Evolutionary conservation across 352 stramenopile genomes (phyloP).

Genomic region (Aphanomyces cochlioides): DNA sequence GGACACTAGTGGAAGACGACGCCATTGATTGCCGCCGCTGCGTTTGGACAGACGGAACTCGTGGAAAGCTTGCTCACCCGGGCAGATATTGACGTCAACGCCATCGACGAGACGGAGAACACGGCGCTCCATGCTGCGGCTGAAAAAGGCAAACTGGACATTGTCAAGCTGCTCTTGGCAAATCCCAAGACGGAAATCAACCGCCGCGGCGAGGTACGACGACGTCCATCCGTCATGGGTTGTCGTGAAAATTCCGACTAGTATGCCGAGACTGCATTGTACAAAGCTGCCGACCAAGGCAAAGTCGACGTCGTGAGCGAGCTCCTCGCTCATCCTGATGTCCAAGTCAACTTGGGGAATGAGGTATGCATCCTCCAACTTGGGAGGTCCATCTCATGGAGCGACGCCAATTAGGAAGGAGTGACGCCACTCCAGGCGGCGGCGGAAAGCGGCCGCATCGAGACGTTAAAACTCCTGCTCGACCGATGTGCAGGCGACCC

Average conservation of each 20-base stretch:
- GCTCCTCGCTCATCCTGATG: slow-evolving; percentile 50
- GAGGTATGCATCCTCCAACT: not conserved
- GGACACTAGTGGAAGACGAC: slow-evolving; percentile 1
- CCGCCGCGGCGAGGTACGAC: slow-evolving; percentile 11
- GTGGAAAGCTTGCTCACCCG: slow-evolving; percentile 1
- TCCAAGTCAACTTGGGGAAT: slow-evolving; percentile 18
- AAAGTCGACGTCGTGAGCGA: slow-evolving; percentile 71
- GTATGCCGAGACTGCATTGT: slow-evolving; percentile 56
- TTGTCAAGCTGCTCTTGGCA: not conserved
- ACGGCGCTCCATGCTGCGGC: slow-evolving; percentile 15
- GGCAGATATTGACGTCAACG: slow-evolving; percentile 18
- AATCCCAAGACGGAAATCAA: slow-evolving; percentile 15
- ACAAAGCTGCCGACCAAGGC: slow-evolving; percentile 70
- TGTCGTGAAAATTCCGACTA: slow-evolving; percentile 60
- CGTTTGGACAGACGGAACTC: slow-evolving; percentile 6
- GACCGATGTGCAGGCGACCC: slow-evolving; percentile 30
- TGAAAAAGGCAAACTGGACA: slow-evolving; percentile 6
- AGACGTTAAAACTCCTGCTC: slow-evolving; percentile 69
- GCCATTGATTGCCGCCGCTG: slow-evolving; percentile 2
- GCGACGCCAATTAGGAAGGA: not conserved
- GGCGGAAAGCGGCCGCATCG: slow-evolving; percentile 47
- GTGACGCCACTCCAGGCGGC: slow-evolving; percentile 3
- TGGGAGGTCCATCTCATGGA: not conserved
- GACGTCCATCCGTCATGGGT: slow-evolving; percentile 57
- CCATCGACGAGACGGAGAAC: slow-evolving; percentile 5